Percentiles rank a stretch among this genome's conserved stretches.
phyloP scores from a whole-genome alignment of 169 alveolate species.

The Plasmodium relictum region DNA sequence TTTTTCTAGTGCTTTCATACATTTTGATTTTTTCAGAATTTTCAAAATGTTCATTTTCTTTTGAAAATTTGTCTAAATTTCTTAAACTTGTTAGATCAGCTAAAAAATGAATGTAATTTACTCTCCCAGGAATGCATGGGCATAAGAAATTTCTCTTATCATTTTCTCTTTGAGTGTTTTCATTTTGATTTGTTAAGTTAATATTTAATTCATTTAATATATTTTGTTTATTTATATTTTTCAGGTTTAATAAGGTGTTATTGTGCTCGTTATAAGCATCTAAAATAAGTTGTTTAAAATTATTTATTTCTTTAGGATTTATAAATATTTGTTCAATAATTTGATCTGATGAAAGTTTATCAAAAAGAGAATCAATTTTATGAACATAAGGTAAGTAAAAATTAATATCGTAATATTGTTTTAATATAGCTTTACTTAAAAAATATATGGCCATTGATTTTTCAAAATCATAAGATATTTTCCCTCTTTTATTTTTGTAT shows the following conservation, averaged over 20 bases:
- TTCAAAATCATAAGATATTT: slow-evolving; percentile 42
- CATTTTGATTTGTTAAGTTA: background rate
- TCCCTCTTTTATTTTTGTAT: slow-evolving; percentile 30
- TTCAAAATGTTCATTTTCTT: background rate
- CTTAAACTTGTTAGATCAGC: slow-evolving; percentile 71
- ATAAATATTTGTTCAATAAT: background rate
- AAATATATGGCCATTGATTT: slow-evolving; percentile 57
- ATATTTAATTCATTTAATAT: background rate
- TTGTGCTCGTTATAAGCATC: slow-evolving; percentile 36
- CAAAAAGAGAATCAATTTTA: slow-evolving; percentile 5
- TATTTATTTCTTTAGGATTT: slow-evolving; percentile 8
- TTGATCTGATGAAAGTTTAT: slow-evolving; percentile 2
- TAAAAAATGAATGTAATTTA: slow-evolving; percentile 79
- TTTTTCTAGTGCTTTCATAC: background rate
- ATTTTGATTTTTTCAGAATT: background rate
- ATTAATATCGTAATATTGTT: slow-evolving; percentile 45
- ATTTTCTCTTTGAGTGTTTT: background rate
- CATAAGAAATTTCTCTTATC: slow-evolving; percentile 44
- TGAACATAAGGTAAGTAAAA: slow-evolving; percentile 68
- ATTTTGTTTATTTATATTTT: background rate
- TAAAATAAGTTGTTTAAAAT: slow-evolving; percentile 17
- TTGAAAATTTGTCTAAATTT: background rate
- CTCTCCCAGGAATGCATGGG: slow-evolving; percentile 86
- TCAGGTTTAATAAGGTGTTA: slow-evolving; percentile 4
- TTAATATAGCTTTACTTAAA: slow-evolving; percentile 70